Conservation (phyloP, 139 green algal species). For the Chara braunii region DNA sequence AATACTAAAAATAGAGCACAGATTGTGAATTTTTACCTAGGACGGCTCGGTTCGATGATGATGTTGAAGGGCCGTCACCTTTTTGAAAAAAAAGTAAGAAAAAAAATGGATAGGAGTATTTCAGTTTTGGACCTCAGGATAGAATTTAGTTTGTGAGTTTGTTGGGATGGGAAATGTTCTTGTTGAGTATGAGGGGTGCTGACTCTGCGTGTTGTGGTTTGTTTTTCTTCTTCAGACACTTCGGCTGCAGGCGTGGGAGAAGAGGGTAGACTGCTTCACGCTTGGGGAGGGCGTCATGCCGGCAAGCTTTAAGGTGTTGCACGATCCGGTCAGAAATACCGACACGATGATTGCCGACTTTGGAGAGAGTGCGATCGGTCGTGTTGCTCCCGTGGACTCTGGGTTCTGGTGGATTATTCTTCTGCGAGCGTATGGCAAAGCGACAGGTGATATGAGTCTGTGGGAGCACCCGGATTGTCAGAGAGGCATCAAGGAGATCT, state of each 20-base stretch:
- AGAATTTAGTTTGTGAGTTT: too few relatives aligned
- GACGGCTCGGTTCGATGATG: too few relatives aligned
- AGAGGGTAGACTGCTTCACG: conserved; percentile 36
- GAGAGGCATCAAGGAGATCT: conserved; percentile 30
- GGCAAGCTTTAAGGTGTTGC: conserved; percentile 36
- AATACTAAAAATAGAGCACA: too few relatives aligned
- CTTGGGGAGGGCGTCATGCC: conserved; percentile 37
- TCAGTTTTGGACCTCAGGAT: too few relatives aligned
- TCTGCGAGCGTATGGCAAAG: conserved; percentile 18
- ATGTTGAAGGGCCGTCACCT: too few relatives aligned
- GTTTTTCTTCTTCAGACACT: too few relatives aligned
- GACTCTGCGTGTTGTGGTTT: too few relatives aligned
- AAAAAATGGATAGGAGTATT: too few relatives aligned
- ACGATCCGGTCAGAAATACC: conserved; percentile 21
- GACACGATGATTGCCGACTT: conserved; percentile 42
- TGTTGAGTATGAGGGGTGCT: too few relatives aligned
- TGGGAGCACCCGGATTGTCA: conserved; percentile 28
- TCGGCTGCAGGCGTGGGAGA: conserved; percentile 30
- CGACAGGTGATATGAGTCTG: conserved; percentile 29
- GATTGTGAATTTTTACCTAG: too few relatives aligned
- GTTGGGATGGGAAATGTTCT: too few relatives aligned
- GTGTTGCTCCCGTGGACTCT: conserved; percentile 23
- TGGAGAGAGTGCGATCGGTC: conserved; percentile 36
- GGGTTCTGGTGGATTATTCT: conserved; percentile 42
- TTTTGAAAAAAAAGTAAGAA: too few relatives aligned